phyloP scores from a whole-genome alignment of 805 yeast genomes.

The Candida vaughaniae region DNA sequence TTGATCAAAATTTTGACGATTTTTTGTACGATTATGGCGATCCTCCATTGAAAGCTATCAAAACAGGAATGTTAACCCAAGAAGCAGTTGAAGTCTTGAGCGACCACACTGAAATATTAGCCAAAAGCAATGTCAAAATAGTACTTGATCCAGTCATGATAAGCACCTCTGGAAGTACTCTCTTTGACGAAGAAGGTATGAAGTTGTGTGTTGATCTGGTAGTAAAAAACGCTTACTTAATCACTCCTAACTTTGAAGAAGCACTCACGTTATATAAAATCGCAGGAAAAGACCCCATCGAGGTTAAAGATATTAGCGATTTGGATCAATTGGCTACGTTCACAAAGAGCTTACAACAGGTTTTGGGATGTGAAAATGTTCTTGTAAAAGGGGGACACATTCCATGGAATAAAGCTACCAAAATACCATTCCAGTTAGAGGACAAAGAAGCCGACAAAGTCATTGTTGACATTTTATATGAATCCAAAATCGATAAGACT shows the following conservation, averaged over 20 bases:
- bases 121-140: slow-evolving; percentile 29
- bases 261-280: slow-evolving; percentile 46
- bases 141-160: slow-evolving; percentile 85
- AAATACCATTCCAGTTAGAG: slow-evolving; percentile 13
- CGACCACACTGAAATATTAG: slow-evolving; percentile 31
- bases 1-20: slow-evolving; percentile 59
- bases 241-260: slow-evolving; percentile 78
- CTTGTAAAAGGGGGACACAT: slow-evolving; percentile 82
- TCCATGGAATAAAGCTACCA: slow-evolving; percentile 35
- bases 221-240: slow-evolving; percentile 52
- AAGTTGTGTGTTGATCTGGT: slow-evolving; percentile 41
- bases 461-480: slow-evolving; percentile 56
- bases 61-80: slow-evolving; percentile 73
- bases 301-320: slow-evolving; percentile 3
- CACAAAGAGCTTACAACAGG: slow-evolving; percentile 19
- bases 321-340: slow-evolving; percentile 35
- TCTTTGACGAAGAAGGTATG: slow-evolving; percentile 51
- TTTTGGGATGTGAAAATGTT: slow-evolving; percentile 48
- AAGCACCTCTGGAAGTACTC: slow-evolving; percentile 69
- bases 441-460: slow-evolving; percentile 17
- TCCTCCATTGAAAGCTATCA: slow-evolving; percentile 56
- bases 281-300: slow-evolving; percentile 18
- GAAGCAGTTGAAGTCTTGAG: slow-evolving; percentile 52
- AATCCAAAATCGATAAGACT: slow-evolving; percentile 32
- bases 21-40: slow-evolving; percentile 34